Base-by-base conservation (phyloP, 495 filamentous ascomycete genomes). In the Penicillium verhagenii region DNA sequence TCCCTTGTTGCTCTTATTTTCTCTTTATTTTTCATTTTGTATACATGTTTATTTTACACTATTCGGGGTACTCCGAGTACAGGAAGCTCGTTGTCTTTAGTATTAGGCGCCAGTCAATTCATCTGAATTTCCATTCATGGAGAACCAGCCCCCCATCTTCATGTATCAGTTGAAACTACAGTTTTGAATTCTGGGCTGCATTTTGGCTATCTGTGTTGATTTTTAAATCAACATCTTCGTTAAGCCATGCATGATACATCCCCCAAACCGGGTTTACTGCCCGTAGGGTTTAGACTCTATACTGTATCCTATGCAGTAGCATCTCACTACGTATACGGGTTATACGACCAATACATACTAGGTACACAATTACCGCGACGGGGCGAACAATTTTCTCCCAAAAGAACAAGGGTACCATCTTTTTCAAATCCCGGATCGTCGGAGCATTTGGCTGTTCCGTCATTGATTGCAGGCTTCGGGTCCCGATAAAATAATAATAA, bases 61-160 rank as follows among this genome's bases (percentile, higher is more conserved):
- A 23, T 16, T 62, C 52, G 53, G 63, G 3, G 63, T 57, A 57
- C 47, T 21, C 56, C 53, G 51, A 62, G 40, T 42, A 47, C 47
- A 50, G 14, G 7, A 33, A 4, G 11, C 25, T 48, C 6, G 23
- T 11, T 35, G 28, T 31, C 11, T 8, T 16, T 8, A 31, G 3
- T 33, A 31, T 33, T 18, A 40, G n/a, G 9, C 14, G 20, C 7
- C 20, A 31, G 3, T 11, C n/a, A n/a, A n/a, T n/a, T n/a, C 28
- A 31, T 31, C 28, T 11, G 19, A 40, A 40, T 40, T 40, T 8
- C n/a, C n/a, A 20, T 3, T 35, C n/a, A 35, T 35, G 31, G 31
- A 14, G 31, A 35, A 35, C 31, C n/a, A n/a, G n/a, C n/a, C n/a
- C n/a, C n/a, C n/a, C n/a, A n/a, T n/a, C n/a, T n/a, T n/a, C n/a